Evolutionary conservation across 2,329 filamentous ascomycete genomes (phyloP), one percentile per base, ranked within the genome.

Genomic region (Microsporum audouinii): DNA sequence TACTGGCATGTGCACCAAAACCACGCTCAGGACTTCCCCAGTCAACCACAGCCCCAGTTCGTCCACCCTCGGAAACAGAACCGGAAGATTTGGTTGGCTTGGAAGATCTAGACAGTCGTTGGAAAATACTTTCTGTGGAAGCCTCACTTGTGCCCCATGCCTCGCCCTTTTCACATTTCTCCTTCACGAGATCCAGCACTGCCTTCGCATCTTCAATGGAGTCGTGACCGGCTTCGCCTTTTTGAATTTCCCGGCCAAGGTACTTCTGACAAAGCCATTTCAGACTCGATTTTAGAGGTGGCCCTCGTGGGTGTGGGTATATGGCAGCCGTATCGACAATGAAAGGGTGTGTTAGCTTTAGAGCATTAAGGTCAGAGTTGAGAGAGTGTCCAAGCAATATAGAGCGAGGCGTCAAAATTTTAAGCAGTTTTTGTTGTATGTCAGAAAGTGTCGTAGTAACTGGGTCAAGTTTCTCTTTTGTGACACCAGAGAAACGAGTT

Each of bases 91-190:
- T 78, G 78, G 45, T 73, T 72, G 14, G 72, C 66, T 58, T 73
- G 72, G 29, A 75, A 72, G 14, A 78, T 51, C 86, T 80, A 2
- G 81, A 82, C 2, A 99, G 80, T 7, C 92, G 85, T 66, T 87
- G 88, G 78, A 97, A 99, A 57, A 99, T 84, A 66, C 90, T 92
- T 75, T 99, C 94, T 45, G 85, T 86, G 53, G 85, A 86, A 1
- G 85, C 81, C 49, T 95, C 90, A 57, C 84, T 84, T 0, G 87
- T 87, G 39, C 90, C 94, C 89, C 91, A 99, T 29, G 79, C 75
- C 65, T 88, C 88, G 45, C 94, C 94, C 74, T 89, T 94, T 72
- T 97, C 91, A 72, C 92, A 96, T 73, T 99, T 99, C 70, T 92
- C 87, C 74, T 94, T 95, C 56, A 97, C 85, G 1, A 99, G 85